Evolutionary conservation across 352 stramenopile species (phyloP).

Genomic region (Globisporangium paddicum): DNA sequence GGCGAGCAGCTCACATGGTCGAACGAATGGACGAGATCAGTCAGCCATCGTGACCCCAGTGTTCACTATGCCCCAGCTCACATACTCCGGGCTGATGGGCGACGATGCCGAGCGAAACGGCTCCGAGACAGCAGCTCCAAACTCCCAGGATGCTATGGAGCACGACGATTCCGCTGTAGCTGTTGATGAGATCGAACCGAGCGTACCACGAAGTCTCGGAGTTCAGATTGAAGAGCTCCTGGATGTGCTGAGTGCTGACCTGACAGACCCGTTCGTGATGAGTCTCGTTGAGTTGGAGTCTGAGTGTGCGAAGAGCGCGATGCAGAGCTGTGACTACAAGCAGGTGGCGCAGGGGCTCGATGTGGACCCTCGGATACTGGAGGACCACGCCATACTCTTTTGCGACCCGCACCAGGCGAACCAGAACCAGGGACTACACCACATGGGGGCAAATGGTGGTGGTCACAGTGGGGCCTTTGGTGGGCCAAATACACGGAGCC

Average conservation of each 20-base stretch:
- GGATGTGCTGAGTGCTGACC: conserved; percentile 7
- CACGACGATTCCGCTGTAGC: conserved; percentile 6
- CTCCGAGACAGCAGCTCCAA: background rate
- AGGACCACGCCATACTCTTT: conserved; percentile 32
- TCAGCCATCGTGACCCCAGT: conserved; percentile 17
- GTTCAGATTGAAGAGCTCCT: conserved; percentile 32
- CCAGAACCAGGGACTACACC: conserved; percentile 26
- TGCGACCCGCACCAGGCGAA: conserved; percentile 39
- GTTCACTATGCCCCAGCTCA: conserved; percentile 14
- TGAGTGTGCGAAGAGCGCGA: conserved; percentile 9
- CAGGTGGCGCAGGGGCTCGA: conserved; percentile 28
- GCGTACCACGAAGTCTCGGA: conserved; percentile 11
- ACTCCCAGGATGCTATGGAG: conserved; percentile 16
- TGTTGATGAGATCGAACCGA: background rate
- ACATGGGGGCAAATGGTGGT: conserved; percentile 9
- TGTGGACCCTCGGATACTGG: conserved; percentile 32
- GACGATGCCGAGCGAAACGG: background rate
- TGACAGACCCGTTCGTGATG: conserved; percentile 27
- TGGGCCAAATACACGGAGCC: conserved; percentile 16
- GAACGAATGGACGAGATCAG: background rate
- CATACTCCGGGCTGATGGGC: background rate
- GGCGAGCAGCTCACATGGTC: background rate
- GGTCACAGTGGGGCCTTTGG: conserved; percentile 11
- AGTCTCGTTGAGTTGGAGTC: conserved; percentile 15
- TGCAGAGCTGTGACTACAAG: conserved; percentile 9